Percentiles rank a stretch among this genome's conserved stretches.
Evolutionary conservation across 306 rosid species (phyloP).

Genomic region (Glycine latifolia): DNA sequence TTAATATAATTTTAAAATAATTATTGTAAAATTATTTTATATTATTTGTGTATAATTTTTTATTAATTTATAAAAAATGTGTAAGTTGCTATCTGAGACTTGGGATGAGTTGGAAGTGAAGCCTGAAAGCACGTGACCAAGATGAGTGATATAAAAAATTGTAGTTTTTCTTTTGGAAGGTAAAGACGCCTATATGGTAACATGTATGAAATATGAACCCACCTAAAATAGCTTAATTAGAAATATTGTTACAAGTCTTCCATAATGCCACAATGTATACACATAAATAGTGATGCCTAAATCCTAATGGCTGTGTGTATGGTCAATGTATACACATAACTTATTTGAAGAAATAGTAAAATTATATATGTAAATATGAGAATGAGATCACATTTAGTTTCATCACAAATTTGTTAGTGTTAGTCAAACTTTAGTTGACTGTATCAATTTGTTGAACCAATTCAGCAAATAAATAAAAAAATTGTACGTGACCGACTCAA

Average conservation of each 20-base stretch:
- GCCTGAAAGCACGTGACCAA: slow-evolving; percentile 50
- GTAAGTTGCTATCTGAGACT: slow-evolving; percentile 19
- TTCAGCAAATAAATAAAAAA: not conserved
- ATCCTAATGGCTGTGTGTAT: not conserved
- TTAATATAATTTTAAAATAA: no score
- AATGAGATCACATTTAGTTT: slow-evolving; percentile 7
- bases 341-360: no score
- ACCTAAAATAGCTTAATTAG: not conserved
- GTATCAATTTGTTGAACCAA: slow-evolving; percentile 23
- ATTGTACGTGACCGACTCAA: not conserved
- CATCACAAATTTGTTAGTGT: not conserved
- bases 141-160: not conserved
- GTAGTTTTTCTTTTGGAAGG: no score
- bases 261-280: not conserved
- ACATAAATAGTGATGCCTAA: not conserved
- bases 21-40: no score
- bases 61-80: no score
- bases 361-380: not conserved
- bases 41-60: no score
- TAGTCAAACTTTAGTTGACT: not conserved
- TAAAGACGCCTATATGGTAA: not conserved
- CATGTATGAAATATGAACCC: not conserved
- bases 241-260: not conserved
- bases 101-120: slow-evolving; percentile 11
- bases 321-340: no score